Conservation (phyloP, 1,139 yeast genomes). For the Nadsonia commutata region DNA sequence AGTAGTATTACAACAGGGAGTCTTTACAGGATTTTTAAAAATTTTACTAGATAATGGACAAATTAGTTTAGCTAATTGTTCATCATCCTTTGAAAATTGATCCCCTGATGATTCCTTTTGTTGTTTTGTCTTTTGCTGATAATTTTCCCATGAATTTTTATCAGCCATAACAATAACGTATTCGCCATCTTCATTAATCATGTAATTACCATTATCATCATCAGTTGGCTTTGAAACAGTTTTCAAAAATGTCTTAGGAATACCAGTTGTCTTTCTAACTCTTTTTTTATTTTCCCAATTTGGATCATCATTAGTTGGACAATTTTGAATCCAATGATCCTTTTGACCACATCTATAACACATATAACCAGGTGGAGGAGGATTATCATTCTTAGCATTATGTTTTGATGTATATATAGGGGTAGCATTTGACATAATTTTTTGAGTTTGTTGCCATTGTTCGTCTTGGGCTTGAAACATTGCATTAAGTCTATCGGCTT, state of each 20-base stretch:
- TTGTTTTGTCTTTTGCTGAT: constrained; percentile 42
- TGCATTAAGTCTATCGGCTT: constrained; percentile 74
- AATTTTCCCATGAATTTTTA: constrained; percentile 78
- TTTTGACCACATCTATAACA: constrained; percentile 95
- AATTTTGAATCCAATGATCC: constrained; percentile 92
- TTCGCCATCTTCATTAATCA: constrained; percentile 90
- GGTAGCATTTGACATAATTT: constrained; percentile 49
- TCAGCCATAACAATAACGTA: constrained; percentile 93
- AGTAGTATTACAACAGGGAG: constrained; percentile 62
- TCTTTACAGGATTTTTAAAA: constrained; percentile 60
- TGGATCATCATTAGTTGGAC: constrained; percentile 90
- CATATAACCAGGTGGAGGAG: constrained; percentile 88
- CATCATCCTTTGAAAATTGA: constrained; percentile 7
- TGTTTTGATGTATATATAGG: constrained; percentile 19
- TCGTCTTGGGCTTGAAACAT: constrained; percentile 90
- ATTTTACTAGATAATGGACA: constrained; percentile 48
- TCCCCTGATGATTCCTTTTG: constrained; percentile 23
- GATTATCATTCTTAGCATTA: constrained; percentile 17
- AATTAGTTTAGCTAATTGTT: constrained; percentile 43
- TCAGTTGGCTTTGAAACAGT: constrained; percentile 52
- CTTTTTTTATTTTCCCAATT: constrained; percentile 76
- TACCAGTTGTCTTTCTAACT: constrained; percentile 89
- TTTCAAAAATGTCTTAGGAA: constrained; percentile 82
- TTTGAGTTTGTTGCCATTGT: constrained; percentile 92
- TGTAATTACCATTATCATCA: constrained; percentile 49